Base-by-base conservation (phyloP, 2,329 filamentous ascomycete species). In the Colletotrichum tropicicola region DNA sequence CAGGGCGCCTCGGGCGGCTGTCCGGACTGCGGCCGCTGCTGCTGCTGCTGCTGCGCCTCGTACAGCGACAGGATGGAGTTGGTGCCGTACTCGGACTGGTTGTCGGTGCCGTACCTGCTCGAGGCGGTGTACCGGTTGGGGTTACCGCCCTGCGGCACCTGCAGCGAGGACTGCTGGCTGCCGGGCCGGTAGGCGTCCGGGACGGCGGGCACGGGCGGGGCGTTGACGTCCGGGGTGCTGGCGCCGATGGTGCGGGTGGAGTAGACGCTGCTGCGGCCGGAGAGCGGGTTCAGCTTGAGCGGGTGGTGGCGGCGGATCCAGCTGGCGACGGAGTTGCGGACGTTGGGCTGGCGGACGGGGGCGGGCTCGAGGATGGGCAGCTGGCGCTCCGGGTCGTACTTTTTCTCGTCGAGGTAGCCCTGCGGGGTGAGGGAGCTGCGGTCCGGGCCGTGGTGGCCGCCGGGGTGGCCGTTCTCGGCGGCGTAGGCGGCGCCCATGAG, bases 271-370 rank as follows among this genome's bases (percentile, higher is more conserved):
- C 43, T 56, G 2, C 65, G 60, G 28, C 54, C 59, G 37, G 48
- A 53, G 43, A 68, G 17, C 2, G 70, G 68, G 48, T 72, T 72
- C 25, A 71, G 49, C 32, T 68, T 65, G 28, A 72, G 66, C 28
- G 70, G 70, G 41, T 72, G 70, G 61, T 71, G 69, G n/a, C 68
- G 68, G 9, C 70, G 57, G 25, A 72, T 63, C 70, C 70, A 72
- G 66, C 70, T 72, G n/a, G 70, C 70, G 48, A 72, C 67, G 15
- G 70, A 71, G 41, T 41, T 54, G 17, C 70, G 60, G 32, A 71
- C 48, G 28, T 65, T 43, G 39, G 69, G 69, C 58, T 71, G 63
- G 45, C 48, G 28, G 48, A 54, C 58, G 17, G 59, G 64, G 6
- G 49, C 54, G 8, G 64, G 60, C 41, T 62, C 61, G 32, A 66